Evolutionary conservation across 1,284 basidiomycete species (phyloP).

Genomic region (Rhodotorula sp.): DNA sequence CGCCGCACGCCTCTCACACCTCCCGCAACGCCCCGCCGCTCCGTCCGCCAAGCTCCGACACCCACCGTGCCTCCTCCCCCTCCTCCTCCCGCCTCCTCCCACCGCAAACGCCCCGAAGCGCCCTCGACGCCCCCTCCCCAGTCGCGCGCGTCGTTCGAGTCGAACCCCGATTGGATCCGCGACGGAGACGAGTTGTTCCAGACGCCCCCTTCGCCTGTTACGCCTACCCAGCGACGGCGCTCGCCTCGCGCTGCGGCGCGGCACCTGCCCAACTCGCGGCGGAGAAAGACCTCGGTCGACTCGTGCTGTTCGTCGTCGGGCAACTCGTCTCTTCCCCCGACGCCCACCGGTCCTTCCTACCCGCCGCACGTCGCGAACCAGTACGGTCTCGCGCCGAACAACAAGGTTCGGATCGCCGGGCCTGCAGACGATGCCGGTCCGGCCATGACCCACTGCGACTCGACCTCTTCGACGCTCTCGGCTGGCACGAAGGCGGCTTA

Average conservation of each 20-base stretch:
- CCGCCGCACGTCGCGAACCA: neutral
- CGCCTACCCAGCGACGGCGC: constrained; percentile 22
- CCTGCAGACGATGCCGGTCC: constrained; percentile 6
- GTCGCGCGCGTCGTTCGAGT: constrained; percentile 20
- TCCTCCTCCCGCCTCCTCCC: constrained; percentile 8
- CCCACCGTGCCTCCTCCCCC: constrained; percentile 10
- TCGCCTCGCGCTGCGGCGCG: constrained; percentile 5
- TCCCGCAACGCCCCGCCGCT: constrained; percentile 30
- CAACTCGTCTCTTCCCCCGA: constrained; percentile 31
- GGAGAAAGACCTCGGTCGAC: constrained; percentile 28
- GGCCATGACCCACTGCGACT: constrained; percentile 4
- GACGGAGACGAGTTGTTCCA: neutral
- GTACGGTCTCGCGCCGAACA: neutral
- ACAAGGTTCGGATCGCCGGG: constrained; percentile 27
- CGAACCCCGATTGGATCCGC: neutral
- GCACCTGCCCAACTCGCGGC: constrained; percentile 14
- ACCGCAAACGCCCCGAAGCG: neutral
- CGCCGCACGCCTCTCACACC: constrained; percentile 33
- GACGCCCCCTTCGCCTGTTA: constrained; percentile 34
- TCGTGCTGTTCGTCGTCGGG: constrained; percentile 37
- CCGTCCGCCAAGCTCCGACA: constrained; percentile 8
- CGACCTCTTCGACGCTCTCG: constrained; percentile 11
- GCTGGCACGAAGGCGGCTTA: constrained; percentile 26
- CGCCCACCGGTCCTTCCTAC: constrained; percentile 26
- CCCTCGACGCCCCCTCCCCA: constrained; percentile 28